Conservation (phyloP, 306 rosid species). For the Quercus alba region DNA sequence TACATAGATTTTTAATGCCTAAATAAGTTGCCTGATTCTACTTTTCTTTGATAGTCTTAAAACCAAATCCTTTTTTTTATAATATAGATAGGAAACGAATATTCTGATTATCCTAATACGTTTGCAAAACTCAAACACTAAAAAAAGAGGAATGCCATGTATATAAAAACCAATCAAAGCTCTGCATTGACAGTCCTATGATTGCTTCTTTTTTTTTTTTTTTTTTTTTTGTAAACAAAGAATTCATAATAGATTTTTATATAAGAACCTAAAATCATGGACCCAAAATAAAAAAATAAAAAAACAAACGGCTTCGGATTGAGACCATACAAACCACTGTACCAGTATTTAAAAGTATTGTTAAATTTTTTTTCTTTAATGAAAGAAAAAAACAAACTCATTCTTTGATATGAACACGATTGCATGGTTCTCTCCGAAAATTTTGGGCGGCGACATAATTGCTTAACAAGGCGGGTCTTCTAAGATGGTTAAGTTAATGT, state of each 20-base stretch:
- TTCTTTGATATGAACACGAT: not conserved
- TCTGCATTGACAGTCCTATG: not conserved
- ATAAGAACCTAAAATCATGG: not conserved
- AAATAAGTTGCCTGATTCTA: not conserved
- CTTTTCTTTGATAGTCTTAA: not conserved
- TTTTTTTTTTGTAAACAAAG: not conserved
- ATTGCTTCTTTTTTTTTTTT: not conserved
- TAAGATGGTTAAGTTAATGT: not conserved
- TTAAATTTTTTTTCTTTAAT: not conserved
- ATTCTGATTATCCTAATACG: not conserved
- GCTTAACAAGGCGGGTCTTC: not conserved
- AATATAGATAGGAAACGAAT: not conserved
- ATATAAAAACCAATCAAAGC: not conserved
- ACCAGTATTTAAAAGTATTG: not conserved
- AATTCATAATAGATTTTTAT: not conserved
- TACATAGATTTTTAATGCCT: not conserved
- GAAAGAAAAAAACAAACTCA: not conserved
- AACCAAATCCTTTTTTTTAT: not conserved
- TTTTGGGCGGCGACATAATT: not conserved
- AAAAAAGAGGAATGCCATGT: too few species aligned
- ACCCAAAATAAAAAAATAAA: not conserved
- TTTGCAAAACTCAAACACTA: not conserved
- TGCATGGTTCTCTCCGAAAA: slow-evolving; percentile 14
- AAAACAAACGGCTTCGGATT: too few species aligned
- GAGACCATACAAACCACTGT: too few species aligned